These are phyloP conservation scores for Podospora pseudocomata DNA, from an alignment of 495 filamentous ascomycete genomes.

Conservation along the genomic window DNA sequence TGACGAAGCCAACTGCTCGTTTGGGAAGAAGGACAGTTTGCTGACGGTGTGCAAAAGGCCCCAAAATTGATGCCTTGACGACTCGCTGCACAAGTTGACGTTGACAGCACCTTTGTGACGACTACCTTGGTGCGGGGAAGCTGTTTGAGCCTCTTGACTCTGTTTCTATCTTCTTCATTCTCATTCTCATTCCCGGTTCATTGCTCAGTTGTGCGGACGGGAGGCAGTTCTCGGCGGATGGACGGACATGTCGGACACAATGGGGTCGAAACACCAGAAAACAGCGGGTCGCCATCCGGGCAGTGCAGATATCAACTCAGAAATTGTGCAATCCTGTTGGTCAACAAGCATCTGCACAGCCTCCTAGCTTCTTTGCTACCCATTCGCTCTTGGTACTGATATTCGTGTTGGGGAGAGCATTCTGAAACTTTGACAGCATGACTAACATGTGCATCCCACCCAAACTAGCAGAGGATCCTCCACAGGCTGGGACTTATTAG, in stretches of 20 bases:
- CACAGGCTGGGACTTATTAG: neutral
- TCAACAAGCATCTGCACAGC: slow-evolving; percentile 13
- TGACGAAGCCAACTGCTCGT: slow-evolving; percentile 32
- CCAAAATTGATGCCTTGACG: slow-evolving; percentile 11
- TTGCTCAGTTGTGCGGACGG: neutral
- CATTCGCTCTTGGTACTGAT: neutral
- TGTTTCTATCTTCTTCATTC: neutral
- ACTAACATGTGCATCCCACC: neutral
- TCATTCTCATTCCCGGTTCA: neutral
- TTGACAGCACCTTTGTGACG: slow-evolving; percentile 3
- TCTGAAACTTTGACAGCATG: neutral
- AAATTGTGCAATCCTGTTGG: slow-evolving; percentile 15
- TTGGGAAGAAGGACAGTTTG: slow-evolving; percentile 18
- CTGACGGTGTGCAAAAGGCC: slow-evolving; percentile 8
- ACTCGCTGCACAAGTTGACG: slow-evolving; percentile 12
- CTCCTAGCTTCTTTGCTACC: slow-evolving; percentile 1
- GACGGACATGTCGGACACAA: neutral
- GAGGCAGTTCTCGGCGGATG: neutral
- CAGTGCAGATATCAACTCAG: slow-evolving; percentile 11
- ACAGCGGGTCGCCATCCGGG: neutral
- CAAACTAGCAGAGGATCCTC: neutral
- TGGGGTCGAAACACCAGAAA: too few relatives aligned
- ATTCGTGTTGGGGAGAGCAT: neutral
- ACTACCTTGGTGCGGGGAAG: neutral
- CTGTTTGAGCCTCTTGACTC: neutral